A percentile compares a stretch with the other conserved stretches of the same genome.
Evolutionary conservation across 192 early-diverging fungal species (phyloP).

Genomic region (Backusella westeae): DNA sequence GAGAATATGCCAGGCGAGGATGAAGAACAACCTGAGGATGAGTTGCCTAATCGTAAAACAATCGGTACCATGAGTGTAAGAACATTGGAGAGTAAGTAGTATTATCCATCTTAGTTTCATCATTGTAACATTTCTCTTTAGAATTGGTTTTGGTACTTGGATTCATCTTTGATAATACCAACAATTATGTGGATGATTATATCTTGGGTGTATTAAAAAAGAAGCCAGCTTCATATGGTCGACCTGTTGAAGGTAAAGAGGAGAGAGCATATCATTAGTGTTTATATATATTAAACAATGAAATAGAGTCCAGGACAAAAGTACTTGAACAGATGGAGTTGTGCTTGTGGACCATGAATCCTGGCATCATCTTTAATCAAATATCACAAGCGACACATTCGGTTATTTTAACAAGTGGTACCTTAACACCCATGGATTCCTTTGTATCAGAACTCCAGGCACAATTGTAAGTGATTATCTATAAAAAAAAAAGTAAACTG

Average conservation of each 20-base stretch:
- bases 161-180: slow-evolving; percentile 14
- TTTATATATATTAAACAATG: slow-evolving; percentile 7
- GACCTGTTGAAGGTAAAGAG: not conserved
- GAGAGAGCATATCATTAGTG: no score
- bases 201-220: slow-evolving; percentile 2
- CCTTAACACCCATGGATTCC: slow-evolving; percentile 56
- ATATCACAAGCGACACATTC: slow-evolving; percentile 42
- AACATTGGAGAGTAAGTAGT: not conserved
- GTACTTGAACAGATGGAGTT: not conserved
- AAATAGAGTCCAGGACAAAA: not conserved
- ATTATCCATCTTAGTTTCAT: not conserved
- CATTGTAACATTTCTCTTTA: not conserved
- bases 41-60: not conserved
- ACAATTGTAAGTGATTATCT: slow-evolving; percentile 33
- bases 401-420: slow-evolving; percentile 63
- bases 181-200: slow-evolving; percentile 23
- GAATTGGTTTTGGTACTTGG: slow-evolving; percentile 27
- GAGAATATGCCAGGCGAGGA: not conserved
- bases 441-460: slow-evolving; percentile 58
- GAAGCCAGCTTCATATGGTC: not conserved
- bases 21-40: not conserved
- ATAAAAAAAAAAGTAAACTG: no score
- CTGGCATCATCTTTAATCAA: slow-evolving; percentile 43
- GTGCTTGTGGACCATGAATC: slow-evolving; percentile 39
- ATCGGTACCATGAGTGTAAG: not conserved